phyloP scores from a whole-genome alignment of 2,329 filamentous ascomycete genomes.

The Monosporascus sp. region DNA sequence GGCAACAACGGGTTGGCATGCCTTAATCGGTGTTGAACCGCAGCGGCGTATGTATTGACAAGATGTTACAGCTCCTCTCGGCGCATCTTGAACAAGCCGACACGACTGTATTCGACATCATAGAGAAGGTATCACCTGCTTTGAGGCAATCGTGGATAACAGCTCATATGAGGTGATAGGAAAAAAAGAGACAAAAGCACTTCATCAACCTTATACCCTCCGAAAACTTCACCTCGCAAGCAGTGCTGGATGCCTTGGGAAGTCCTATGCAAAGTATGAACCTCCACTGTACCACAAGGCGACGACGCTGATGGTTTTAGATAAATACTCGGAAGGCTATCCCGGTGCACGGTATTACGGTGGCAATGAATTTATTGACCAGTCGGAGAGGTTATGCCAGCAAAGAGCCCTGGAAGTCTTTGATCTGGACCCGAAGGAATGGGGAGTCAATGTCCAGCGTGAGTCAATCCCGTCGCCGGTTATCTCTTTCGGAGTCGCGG shows the following conservation, averaged over 20 bases:
- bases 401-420: conserved; percentile 85
- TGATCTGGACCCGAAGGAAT: conserved; percentile 75
- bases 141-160: neutral
- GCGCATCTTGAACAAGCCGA: conserved; percentile 79
- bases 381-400: conserved; percentile 85
- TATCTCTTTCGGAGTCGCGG: neutral
- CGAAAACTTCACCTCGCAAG: conserved; percentile 92
- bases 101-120: conserved; percentile 79
- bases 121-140: conserved; percentile 67
- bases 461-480: conserved; percentile 25
- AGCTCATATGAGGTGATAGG: conserved; percentile 46
- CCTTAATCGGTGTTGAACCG: neutral
- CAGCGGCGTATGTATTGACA: conserved; percentile 5
- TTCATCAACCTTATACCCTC: conserved; percentile 97
- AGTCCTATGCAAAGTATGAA: conserved; percentile 88
- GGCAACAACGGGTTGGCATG: conserved; percentile 53
- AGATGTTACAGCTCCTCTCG: conserved; percentile 62
- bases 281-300: conserved; percentile 6
- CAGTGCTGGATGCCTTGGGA: conserved; percentile 83
- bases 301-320: conserved; percentile 39
- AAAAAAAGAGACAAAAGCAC: conserved; percentile 94
- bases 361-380: conserved; percentile 93
- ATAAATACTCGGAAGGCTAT: conserved; percentile 99
- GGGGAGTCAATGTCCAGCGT: conserved; percentile 96
- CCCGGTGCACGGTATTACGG: conserved; percentile 95